phyloP scores from a whole-genome alignment of 1,284 basidiomycete species.

The Malassezia vespertilionis region DNA sequence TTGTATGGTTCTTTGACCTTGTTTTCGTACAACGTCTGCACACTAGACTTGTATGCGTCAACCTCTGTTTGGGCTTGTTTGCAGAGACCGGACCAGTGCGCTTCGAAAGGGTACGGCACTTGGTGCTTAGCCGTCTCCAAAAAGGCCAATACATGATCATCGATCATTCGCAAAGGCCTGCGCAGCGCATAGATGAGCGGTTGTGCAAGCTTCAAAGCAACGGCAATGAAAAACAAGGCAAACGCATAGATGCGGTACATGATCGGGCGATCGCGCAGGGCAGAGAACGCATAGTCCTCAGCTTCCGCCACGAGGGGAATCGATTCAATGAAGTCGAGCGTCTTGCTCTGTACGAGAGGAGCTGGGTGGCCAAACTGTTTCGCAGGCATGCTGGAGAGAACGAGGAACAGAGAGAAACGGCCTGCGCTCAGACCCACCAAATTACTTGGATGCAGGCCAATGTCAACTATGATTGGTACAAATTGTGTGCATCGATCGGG shows the following conservation, averaged over 20 bases:
- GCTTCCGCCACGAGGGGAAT: constrained; percentile 39
- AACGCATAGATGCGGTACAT: constrained; percentile 33
- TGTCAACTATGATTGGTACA: too few relatives aligned
- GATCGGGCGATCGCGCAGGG: constrained; percentile 33
- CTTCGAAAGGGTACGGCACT: constrained; percentile 44
- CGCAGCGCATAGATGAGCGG: constrained; percentile 33
- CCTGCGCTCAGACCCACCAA: too few relatives aligned
- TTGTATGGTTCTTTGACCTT: constrained; percentile 27
- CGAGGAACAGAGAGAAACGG: too few relatives aligned
- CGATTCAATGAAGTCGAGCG: constrained; percentile 27
- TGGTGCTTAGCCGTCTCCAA: constrained; percentile 42
- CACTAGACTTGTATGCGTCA: constrained; percentile 23
- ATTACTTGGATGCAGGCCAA: too few relatives aligned
- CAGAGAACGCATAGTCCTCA: constrained; percentile 30
- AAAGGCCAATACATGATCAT: constrained; percentile 33
- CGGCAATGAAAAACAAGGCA: constrained; percentile 27
- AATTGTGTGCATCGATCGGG: too few relatives aligned
- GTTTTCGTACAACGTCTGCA: constrained; percentile 34
- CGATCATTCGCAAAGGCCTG: constrained; percentile 38
- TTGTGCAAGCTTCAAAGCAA: constrained; percentile 27
- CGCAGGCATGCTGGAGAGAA: too few relatives aligned
- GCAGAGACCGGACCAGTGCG: constrained; percentile 33
- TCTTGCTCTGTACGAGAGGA: constrained; percentile 24
- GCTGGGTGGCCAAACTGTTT: too few relatives aligned
- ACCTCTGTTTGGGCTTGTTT: constrained; percentile 23